A percentile compares a stretch with the other conserved stretches of the same genome.
Evolutionary conservation across 257 asterid genomes (phyloP).

Genomic region (Solanum stenotomum): DNA sequence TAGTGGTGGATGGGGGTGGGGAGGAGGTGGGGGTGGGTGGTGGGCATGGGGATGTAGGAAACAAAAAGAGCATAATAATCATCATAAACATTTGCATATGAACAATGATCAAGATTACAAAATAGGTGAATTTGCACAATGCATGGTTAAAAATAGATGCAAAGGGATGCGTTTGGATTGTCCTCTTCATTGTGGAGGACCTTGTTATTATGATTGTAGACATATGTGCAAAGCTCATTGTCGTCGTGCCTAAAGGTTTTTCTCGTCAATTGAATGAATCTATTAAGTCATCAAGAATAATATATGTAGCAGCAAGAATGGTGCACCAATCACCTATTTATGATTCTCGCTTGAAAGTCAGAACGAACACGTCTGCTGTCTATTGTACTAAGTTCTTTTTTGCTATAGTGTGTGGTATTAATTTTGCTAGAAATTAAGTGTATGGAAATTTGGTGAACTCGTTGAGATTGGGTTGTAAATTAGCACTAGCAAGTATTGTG

Average conservation of each 20-base stretch:
- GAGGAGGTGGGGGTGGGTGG: slow-evolving; percentile 46
- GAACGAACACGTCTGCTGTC: background rate
- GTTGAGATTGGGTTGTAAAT: background rate
- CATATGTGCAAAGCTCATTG: slow-evolving; percentile 56
- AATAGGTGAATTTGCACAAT: slow-evolving; percentile 40
- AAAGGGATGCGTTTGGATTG: slow-evolving; percentile 39
- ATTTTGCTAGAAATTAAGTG: background rate
- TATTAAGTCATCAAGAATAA: background rate
- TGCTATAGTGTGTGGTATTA: background rate
- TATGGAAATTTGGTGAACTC: background rate
- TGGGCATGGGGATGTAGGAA: slow-evolving; percentile 36
- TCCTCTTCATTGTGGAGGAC: slow-evolving; percentile 51
- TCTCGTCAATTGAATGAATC: background rate
- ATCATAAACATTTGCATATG: slow-evolving; percentile 1
- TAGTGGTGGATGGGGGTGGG: slow-evolving; percentile 43
- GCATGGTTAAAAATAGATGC: slow-evolving; percentile 36
- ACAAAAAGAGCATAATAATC: background rate
- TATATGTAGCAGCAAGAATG: background rate
- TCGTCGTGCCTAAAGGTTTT: background rate
- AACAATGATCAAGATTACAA: slow-evolving; percentile 10
- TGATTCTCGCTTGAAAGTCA: background rate
- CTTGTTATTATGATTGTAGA: slow-evolving; percentile 38
- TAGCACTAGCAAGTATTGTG: background rate
- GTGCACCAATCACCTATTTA: background rate
- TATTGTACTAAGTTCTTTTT: background rate